Evolutionary conservation across 495 filamentous ascomycete genomes (phyloP).

Genomic region (Talaromyces stipitatus): DNA sequence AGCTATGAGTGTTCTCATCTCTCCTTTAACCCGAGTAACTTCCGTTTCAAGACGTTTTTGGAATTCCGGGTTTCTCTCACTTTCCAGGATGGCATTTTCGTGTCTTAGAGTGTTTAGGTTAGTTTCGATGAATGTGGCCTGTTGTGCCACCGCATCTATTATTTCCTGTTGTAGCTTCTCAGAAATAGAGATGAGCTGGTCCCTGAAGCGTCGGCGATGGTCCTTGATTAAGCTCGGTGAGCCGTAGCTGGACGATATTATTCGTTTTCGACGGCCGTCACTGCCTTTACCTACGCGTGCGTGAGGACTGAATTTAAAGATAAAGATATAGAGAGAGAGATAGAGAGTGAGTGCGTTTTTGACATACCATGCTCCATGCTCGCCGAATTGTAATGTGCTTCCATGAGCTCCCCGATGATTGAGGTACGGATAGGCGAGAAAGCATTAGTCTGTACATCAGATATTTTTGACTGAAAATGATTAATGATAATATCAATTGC

Average conservation of each 20-base stretch:
- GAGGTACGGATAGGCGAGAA: conserved; percentile 2
- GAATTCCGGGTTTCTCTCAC: conserved; percentile 1
- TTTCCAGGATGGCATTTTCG: conserved; percentile 2
- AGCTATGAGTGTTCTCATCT: not conserved
- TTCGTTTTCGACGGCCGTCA: conserved; percentile 1
- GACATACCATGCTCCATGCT: not conserved
- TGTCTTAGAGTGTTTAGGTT: conserved; percentile 1
- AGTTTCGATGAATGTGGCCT: conserved; percentile 1
- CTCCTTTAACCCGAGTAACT: not conserved
- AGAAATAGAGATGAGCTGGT: not conserved
- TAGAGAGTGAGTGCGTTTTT: not conserved
- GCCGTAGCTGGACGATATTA: not conserved
- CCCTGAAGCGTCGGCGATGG: not conserved
- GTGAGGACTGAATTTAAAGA: not conserved
- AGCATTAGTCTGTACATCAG: not conserved
- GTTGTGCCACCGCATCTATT: not conserved
- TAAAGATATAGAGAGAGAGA: no score
- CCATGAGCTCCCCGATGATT: conserved; percentile 1
- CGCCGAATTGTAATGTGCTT: not conserved
- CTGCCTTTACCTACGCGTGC: not conserved
- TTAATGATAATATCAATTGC: not conserved
- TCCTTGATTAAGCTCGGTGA: not conserved
- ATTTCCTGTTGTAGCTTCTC: not conserved
- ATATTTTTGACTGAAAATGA: not conserved
- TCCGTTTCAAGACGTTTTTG: not conserved